A percentile compares a stretch with the other conserved stretches of the same genome.
Evolutionary conservation across 768 basidiomycete species (phyloP).

Genomic region (Naganishia onofrii): DNA sequence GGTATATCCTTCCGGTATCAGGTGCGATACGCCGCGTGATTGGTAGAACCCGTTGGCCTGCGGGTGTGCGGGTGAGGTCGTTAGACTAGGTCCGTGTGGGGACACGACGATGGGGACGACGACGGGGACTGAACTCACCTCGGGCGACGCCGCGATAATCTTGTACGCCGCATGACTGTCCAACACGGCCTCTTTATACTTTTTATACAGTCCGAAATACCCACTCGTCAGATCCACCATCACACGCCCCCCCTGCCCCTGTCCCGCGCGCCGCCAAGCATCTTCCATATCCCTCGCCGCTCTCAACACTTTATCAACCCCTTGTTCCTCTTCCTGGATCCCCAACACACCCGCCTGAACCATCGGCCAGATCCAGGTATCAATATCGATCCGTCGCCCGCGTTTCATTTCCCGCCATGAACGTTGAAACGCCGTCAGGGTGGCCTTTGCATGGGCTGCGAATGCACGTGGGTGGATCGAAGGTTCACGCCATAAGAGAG

Average conservation of each 20-base stretch:
- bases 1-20: conserved; percentile 95
- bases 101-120: too few relatives aligned
- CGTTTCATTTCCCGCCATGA: conserved; percentile 45
- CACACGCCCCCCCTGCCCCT: conserved; percentile 53
- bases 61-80: too few relatives aligned
- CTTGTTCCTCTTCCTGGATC: conserved; percentile 77
- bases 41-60: conserved; percentile 96
- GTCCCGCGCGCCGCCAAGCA: conserved; percentile 12
- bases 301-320: conserved; percentile 51
- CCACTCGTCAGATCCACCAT: conserved; percentile 83
- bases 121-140: conserved; percentile 66
- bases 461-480: conserved; percentile 68
- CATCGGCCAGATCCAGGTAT: conserved; percentile 70
- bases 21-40: conserved; percentile 81
- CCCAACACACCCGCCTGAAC: conserved; percentile 87
- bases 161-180: conserved; percentile 57
- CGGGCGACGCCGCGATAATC: conserved; percentile 81
- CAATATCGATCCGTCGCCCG: conserved; percentile 45
- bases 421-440: conserved; percentile 64
- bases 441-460: conserved; percentile 61
- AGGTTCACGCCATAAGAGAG: conserved; percentile 67
- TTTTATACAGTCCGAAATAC: conserved; percentile 82
- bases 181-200: conserved; percentile 71
- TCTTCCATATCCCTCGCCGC: conserved; percentile 42
- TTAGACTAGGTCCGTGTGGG: too few relatives aligned